These are phyloP conservation scores for Bretschneidera sinensis DNA, from an alignment of 345 rosid species.

Conservation along the genomic window DNA sequence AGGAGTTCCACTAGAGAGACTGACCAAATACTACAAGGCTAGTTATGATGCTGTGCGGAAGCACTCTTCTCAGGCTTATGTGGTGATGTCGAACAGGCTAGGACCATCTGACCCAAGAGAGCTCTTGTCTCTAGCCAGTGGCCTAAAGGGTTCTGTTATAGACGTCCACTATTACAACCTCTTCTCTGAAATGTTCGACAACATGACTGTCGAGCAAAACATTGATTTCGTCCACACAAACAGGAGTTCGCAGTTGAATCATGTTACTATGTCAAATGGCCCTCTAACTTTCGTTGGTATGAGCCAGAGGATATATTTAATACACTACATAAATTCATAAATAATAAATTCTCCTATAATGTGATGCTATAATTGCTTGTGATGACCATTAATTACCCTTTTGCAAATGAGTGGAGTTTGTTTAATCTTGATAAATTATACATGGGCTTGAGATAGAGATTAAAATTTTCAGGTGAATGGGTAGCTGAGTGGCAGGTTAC, in stretches of 20 bases:
- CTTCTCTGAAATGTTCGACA: conserved; percentile 21
- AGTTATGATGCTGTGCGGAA: conserved; percentile 50
- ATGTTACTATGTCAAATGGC: conserved; percentile 38
- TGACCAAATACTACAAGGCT: conserved; percentile 39
- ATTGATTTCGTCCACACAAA: conserved; percentile 39
- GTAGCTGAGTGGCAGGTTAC: conserved; percentile 51
- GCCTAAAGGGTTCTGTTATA: conserved; percentile 34
- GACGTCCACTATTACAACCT: conserved; percentile 61
- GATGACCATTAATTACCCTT: too few relatives aligned
- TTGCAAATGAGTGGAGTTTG: too few relatives aligned
- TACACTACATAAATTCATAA: too few relatives aligned
- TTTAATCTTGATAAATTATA: too few relatives aligned
- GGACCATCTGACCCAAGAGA: conserved; percentile 39
- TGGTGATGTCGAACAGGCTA: conserved; percentile 48
- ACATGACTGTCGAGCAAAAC: conserved; percentile 45
- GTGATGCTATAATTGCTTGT: too few relatives aligned
- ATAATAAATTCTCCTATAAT: too few relatives aligned
- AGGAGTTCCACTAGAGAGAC: conserved; percentile 28
- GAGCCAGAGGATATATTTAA: too few relatives aligned
- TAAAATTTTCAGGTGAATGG: conserved; percentile 53
- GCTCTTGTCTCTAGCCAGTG: conserved; percentile 42
- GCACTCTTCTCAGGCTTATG: conserved; percentile 45
- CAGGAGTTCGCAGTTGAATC: conserved; percentile 29
- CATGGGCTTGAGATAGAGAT: not conserved
- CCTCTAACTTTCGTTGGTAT: conserved; percentile 59